Evolutionary conservation across 306 rosid genomes (phyloP), one percentile per base, ranked within the genome.

Genomic region (Prunus campanulata): DNA sequence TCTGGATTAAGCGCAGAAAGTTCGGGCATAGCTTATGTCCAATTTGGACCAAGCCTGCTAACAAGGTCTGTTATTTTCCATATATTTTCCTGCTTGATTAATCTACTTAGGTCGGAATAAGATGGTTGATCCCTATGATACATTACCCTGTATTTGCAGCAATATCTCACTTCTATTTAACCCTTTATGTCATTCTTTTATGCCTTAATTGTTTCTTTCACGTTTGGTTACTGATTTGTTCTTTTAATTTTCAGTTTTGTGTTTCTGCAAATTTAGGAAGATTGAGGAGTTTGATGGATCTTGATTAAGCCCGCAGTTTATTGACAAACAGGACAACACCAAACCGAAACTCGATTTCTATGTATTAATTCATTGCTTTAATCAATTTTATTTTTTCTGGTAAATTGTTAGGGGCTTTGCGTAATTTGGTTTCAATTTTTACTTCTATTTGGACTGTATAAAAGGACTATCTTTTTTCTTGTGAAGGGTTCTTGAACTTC

Each of bases 221-320:
- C 0, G 3, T 44, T 72, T 49, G 39, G 62, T 8, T 3, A 11
- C 20, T 82, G 22, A 44, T 51, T 30, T 50, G 50, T 20, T 42
- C 42, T 72, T 61, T 27, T 13, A 62, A 44, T 44, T n/a, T 54
- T 48, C n/a, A 6, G 13, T 5, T 30, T 30, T 68, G 61, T 27
- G 25, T 2, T 24, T 61, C 18, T 71, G 60, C 54, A 52, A 56
- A 32, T 42, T 39, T 65, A 91, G 96, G 97, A 96, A 39, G 97
- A 92, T 81, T 85, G 96, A 73, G 96, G 85, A 92, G 97, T 87
- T 90, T 92, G 97, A 92, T 92, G 97, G 87, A 90, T 90, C 97
- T 92, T 84, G 93, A 92, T 92, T 96, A 92, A 85, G 93, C 97
- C 83, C 86, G 83, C 27, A 88, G 88, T 87, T 81, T 92, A 35